Conservation (phyloP, 805 yeast genomes). For the Candida sithepensis region DNA sequence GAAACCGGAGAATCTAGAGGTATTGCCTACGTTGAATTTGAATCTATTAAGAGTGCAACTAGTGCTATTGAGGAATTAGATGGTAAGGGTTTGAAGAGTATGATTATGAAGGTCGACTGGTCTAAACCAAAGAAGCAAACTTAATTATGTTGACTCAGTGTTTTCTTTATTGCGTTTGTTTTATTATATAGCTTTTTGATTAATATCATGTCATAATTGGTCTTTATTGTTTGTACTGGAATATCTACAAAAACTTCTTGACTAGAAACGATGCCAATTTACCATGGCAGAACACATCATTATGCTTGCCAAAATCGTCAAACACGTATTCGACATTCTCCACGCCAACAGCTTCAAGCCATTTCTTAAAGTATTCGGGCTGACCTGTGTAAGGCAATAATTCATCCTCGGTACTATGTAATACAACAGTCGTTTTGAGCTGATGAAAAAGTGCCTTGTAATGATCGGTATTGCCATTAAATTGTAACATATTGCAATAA, state of each 20-base stretch:
- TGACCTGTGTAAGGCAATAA: constrained; percentile 49
- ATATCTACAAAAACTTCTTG: constrained; percentile 3
- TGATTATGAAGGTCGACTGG: constrained; percentile 70
- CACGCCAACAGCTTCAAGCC: constrained; percentile 27
- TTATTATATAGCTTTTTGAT: constrained; percentile 1
- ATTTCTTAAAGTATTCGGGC: constrained; percentile 35
- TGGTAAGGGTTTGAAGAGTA: constrained; percentile 89
- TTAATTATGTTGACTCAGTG: too few species aligned
- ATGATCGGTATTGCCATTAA: constrained; percentile 1
- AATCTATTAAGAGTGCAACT: constrained; percentile 65
- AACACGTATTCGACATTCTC: constrained; percentile 18
- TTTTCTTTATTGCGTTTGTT: neutral
- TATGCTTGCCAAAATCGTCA: constrained; percentile 56
- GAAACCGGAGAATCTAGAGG: constrained; percentile 95
- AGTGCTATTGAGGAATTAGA: constrained; percentile 70
- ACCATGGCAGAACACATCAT: constrained; percentile 52
- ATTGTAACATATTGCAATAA: constrained; percentile 16
- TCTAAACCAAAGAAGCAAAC: constrained; percentile 40
- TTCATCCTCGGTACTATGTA: constrained; percentile 69
- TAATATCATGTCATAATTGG: neutral
- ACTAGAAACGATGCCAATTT: constrained; percentile 27
- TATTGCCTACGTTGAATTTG: constrained; percentile 87
- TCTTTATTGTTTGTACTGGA: too few species aligned
- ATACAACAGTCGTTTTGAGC: constrained; percentile 31
- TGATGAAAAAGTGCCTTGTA: neutral